These are phyloP conservation scores for Periconia digitata DNA, from an alignment of 2,329 filamentous ascomycete species.

Conservation along the genomic window DNA sequence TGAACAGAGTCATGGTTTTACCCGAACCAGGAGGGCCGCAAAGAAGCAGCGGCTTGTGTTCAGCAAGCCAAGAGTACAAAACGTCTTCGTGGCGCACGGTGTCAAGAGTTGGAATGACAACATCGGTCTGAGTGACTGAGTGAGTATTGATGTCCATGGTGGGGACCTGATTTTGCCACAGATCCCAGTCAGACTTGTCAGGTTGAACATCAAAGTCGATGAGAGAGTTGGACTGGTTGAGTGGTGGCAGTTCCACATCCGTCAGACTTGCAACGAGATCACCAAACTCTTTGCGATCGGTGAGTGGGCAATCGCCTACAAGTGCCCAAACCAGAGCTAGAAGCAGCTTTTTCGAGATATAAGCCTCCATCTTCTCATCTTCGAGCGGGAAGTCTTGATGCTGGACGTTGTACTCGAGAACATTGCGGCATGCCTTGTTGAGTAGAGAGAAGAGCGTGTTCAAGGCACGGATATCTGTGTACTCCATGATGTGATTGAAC, in stretches of 20 bases:
- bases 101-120: constrained; percentile 96
- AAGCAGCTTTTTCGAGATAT: constrained; percentile 89
- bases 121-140: constrained; percentile 95
- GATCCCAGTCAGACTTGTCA: constrained; percentile 83
- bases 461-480: constrained; percentile 85
- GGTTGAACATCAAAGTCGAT: constrained; percentile 94
- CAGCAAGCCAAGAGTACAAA: constrained; percentile 98
- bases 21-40: constrained; percentile 97
- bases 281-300: constrained; percentile 85
- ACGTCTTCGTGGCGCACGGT: constrained; percentile 98
- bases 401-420: constrained; percentile 94
- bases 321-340: constrained; percentile 93
- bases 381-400: constrained; percentile 94
- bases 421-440: constrained; percentile 88
- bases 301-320: constrained; percentile 88
- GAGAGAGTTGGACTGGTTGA: constrained; percentile 77
- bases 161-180: constrained; percentile 94
- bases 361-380: constrained; percentile 84
- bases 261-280: constrained; percentile 80
- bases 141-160: constrained; percentile 97
- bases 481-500: constrained; percentile 98
- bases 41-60: constrained; percentile 94
- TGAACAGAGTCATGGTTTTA: constrained; percentile 99
- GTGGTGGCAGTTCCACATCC: constrained; percentile 79
- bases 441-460: constrained; percentile 93